These are phyloP conservation scores for Saccharum officinarum DNA, from an alignment of 176 grass and related monocot species.

Conservation along the genomic window DNA sequence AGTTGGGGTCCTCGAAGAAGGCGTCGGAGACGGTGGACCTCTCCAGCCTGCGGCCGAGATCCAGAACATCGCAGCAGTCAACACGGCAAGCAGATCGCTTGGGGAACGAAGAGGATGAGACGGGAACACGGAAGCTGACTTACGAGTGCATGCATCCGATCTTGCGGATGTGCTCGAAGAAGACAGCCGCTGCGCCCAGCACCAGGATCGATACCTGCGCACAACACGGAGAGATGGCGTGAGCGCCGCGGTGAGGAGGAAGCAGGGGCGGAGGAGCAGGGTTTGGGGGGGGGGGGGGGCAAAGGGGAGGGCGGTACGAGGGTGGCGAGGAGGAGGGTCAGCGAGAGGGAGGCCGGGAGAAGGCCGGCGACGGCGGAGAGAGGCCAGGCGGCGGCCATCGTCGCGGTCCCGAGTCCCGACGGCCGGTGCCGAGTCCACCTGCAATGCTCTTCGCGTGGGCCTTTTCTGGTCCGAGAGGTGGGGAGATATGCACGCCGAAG, in stretches of 20 bases:
- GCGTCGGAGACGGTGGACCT: constrained; percentile 53
- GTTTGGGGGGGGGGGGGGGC: not conserved
- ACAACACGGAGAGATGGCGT: constrained; percentile 9
- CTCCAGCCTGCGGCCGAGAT: constrained; percentile 64
- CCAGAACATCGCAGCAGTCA: constrained; percentile 33
- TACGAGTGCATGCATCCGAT: constrained; percentile 90
- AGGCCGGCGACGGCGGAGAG: constrained; percentile 43
- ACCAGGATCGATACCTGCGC: constrained; percentile 53
- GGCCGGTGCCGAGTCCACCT: constrained; percentile 33
- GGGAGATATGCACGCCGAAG: not conserved
- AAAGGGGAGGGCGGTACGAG: constrained; percentile 34
- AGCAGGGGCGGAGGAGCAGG: not conserved
- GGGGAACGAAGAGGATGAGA: not conserved
- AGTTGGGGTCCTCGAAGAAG: constrained; percentile 93
- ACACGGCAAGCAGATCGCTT: constrained; percentile 8
- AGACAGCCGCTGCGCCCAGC: constrained; percentile 58
- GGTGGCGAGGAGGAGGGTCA: constrained; percentile 52
- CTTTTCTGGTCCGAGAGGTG: not conserved
- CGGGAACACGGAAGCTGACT: not conserved
- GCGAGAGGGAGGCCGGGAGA: constrained; percentile 47
- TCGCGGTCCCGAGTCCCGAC: not conserved
- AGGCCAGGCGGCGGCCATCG: constrained; percentile 43
- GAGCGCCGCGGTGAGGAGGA: not conserved
- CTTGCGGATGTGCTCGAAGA: constrained; percentile 86
- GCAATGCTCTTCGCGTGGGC: not conserved